phyloP scores from a whole-genome alignment of 495 filamentous ascomycete species.

The Umbilicaria muhlenbergii region DNA sequence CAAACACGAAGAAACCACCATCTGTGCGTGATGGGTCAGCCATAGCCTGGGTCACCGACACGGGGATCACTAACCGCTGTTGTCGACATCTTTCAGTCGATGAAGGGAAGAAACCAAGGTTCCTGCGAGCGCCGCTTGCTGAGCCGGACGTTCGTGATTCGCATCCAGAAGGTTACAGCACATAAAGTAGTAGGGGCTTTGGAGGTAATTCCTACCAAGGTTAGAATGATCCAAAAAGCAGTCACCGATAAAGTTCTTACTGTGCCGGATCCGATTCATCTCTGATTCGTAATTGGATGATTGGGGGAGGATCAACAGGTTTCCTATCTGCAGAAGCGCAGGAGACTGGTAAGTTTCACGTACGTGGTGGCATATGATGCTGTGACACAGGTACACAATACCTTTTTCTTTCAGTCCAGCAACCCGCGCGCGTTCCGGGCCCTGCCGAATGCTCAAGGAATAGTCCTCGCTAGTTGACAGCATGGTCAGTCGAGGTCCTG shows the following conservation, averaged over 20 bases:
- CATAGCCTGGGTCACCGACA: neutral
- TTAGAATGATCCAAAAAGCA: slow-evolving; percentile 11
- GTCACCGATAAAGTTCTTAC: slow-evolving; percentile 26
- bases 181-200: slow-evolving; percentile 77
- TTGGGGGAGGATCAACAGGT: slow-evolving; percentile 88
- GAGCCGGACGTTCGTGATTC: slow-evolving; percentile 40
- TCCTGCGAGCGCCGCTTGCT: slow-evolving; percentile 47
- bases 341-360: slow-evolving; percentile 1
- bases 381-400: slow-evolving; percentile 4
- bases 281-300: slow-evolving; percentile 67
- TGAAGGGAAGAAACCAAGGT: slow-evolving; percentile 85
- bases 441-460: slow-evolving; percentile 36
- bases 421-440: slow-evolving; percentile 37
- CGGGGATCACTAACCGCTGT: slow-evolving; percentile 39
- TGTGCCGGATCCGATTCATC: slow-evolving; percentile 56
- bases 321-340: slow-evolving; percentile 53
- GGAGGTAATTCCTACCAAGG: slow-evolving; percentile 44
- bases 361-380: no score
- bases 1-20: slow-evolving; percentile 95
- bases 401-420: slow-evolving; percentile 45
- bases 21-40: slow-evolving; percentile 31
- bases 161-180: slow-evolving; percentile 53
- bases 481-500: slow-evolving; percentile 13
- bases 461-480: slow-evolving; percentile 19
- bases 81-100: slow-evolving; percentile 79